These are phyloP conservation scores for Taphrina deformans DNA, from an alignment of 1,139 yeast species.

Conservation along the genomic window DNA sequence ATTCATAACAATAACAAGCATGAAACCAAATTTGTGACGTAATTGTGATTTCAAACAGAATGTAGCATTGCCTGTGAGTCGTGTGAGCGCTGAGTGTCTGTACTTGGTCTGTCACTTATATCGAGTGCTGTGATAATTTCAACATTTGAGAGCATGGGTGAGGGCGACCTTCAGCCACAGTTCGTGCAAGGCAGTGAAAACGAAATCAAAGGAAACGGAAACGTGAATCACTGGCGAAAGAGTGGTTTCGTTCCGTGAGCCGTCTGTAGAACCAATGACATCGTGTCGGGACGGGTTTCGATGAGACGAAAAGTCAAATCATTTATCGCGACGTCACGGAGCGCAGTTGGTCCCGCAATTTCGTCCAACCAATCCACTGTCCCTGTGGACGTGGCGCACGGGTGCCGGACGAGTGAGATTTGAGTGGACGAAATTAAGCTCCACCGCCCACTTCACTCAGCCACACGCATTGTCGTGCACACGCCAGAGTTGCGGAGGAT, in stretches of 20 bases:
- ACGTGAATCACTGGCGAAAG: background rate
- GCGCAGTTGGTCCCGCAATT: background rate
- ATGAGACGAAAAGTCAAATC: no score
- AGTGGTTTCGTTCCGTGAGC: no score
- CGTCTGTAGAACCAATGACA: background rate
- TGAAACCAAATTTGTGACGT: background rate
- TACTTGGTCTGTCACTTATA: no score
- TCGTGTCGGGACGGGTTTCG: no score
- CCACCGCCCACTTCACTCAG: background rate
- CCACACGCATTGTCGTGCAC: background rate
- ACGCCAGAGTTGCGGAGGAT: background rate
- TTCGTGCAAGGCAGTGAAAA: background rate
- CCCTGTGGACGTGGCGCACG: background rate
- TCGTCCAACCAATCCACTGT: background rate
- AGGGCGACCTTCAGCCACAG: background rate
- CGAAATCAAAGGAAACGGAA: no score
- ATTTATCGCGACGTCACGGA: no score
- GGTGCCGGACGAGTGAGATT: background rate
- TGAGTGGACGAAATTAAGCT: background rate
- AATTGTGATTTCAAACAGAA: no score
- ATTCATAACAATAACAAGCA: background rate
- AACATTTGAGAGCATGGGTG: background rate
- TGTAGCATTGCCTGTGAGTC: no score
- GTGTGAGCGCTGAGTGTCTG: no score
- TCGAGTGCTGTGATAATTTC: no score